A percentile compares a stretch with the other conserved stretches of the same genome.
phyloP scores from a whole-genome alignment of 768 basidiomycete species.

The Sarcomyxa edulis region DNA sequence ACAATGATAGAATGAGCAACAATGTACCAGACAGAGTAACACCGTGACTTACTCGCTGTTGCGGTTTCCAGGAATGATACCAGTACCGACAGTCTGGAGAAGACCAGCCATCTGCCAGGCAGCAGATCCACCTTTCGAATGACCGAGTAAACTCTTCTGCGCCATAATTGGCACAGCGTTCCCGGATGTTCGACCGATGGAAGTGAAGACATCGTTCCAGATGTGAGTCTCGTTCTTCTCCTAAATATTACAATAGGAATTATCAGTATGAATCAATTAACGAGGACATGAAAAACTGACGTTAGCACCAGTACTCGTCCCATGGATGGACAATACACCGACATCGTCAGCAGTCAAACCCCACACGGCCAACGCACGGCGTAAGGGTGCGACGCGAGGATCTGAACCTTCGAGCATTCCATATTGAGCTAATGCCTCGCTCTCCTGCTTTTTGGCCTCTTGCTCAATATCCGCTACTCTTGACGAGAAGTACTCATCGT shows the following conservation, averaged over 20 bases:
- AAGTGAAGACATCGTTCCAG: constrained; percentile 93
- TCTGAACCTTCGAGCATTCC: constrained; percentile 93
- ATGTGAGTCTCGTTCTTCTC: constrained; percentile 98
- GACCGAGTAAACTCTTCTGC: constrained; percentile 95
- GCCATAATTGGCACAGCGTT: constrained; percentile 98
- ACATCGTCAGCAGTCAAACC: constrained; percentile 91
- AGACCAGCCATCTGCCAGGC: constrained; percentile 96
- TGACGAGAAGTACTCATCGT: constrained; percentile 67
- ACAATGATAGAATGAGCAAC: constrained; percentile 10
- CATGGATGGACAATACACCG: constrained; percentile 85
- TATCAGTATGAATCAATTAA: constrained; percentile 8
- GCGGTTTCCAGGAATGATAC: constrained; percentile 91
- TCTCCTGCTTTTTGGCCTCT: constrained; percentile 89
- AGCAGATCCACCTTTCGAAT: constrained; percentile 98
- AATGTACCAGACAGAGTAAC: not conserved
- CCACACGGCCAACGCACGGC: constrained; percentile 96
- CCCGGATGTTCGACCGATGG: constrained; percentile 83
- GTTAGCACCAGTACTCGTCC: constrained; percentile 84
- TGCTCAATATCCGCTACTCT: constrained; percentile 83
- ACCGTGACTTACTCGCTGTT: constrained; percentile 80
- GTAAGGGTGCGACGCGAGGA: constrained; percentile 82
- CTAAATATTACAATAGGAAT: constrained; percentile 36
- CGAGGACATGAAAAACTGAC: constrained; percentile 26
- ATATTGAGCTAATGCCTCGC: constrained; percentile 87
- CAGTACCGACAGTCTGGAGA: constrained; percentile 77